Base-by-base conservation (phyloP, 345 rosid genomes). In the Carallia pectinifolia region DNA sequence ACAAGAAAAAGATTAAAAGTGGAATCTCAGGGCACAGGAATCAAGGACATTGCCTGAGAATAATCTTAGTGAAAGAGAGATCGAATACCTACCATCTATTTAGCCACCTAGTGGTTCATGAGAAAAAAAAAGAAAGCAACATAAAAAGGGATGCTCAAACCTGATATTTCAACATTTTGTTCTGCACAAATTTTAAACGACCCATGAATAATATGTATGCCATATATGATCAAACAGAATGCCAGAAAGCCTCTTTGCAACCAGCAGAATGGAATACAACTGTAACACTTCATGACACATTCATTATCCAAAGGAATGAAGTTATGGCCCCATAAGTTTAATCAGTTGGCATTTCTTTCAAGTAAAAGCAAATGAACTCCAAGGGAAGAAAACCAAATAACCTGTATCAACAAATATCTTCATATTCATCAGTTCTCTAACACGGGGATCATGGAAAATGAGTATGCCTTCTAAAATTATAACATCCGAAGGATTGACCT, bases 361-460 rank as follows among this genome's bases (percentile, higher is more conserved):
- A 40, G 27, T 39, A 58, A 62, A 53, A 56, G 47, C 5, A 44
- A 27, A 62, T 53, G 53, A 17, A 31, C 30, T 33, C 39, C 23
- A 61, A n/a, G 56, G 64, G 37, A 65, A 74, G 18, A 27, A 34
- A 75, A 68, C 60, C 60, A 65, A 73, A 71, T 47, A 71, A 93
- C 98, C 98, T 88, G 97, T 85, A 88, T 92, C 96, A 64, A 93
- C 98, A 85, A 93, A 91, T 81, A 93, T 91, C 82, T 93, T 93
- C 97, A 93, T 93, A 90, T 89, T 91, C 98, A 91, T 93, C 88
- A 93, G 62, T 58, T 80, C 92, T 65, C 97, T 84, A 65, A 93
- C 88, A 64, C 90, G 87, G 52, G 91, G 84, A 82, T 93, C 98
- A 69, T 93, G 98, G 80, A 93, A 90, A 75, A 89, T 64, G 66